These are phyloP conservation scores for Ascochyta rabiei DNA, from an alignment of 2,329 filamentous ascomycete genomes.

Conservation along the genomic window DNA sequence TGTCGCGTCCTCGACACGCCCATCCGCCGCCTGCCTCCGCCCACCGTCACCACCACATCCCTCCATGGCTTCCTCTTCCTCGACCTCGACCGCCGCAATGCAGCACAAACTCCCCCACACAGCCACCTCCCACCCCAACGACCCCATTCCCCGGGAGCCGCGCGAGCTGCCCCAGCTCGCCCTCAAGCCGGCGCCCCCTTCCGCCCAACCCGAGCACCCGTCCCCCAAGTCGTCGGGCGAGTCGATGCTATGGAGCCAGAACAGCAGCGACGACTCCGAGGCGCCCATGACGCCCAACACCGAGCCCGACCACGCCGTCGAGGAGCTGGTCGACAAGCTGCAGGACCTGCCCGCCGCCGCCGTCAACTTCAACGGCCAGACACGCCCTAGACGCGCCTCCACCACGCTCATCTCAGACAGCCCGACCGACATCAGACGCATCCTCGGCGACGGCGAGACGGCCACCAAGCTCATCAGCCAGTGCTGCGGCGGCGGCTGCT, in stretches of 20 bases:
- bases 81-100: constrained; percentile 24
- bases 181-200: constrained; percentile 24
- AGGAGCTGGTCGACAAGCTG: constrained; percentile 52
- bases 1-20: constrained; percentile 8
- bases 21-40: constrained; percentile 2
- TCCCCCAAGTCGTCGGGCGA: constrained; percentile 51
- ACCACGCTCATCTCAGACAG: constrained; percentile 69
- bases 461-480: constrained; percentile 67
- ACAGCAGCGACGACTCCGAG: constrained; percentile 51
- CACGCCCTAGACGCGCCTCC: constrained; percentile 65
- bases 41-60: neutral
- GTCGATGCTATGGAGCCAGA: constrained; percentile 49
- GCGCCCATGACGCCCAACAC: constrained; percentile 53
- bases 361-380: constrained; percentile 46
- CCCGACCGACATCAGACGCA: constrained; percentile 62
- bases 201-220: constrained; percentile 36
- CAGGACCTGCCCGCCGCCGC: constrained; percentile 45
- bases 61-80: constrained; percentile 17
- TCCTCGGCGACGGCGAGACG: constrained; percentile 61
- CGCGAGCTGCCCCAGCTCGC: constrained; percentile 38
- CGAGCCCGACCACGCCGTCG: constrained; percentile 49
- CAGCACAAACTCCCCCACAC: constrained; percentile 48
- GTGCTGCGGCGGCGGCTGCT: constrained; percentile 70
- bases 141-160: constrained; percentile 55
- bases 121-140: constrained; percentile 53